Conservation (phyloP, 2,329 filamentous ascomycete species). For the Phyllosticta ampelicida region DNA sequence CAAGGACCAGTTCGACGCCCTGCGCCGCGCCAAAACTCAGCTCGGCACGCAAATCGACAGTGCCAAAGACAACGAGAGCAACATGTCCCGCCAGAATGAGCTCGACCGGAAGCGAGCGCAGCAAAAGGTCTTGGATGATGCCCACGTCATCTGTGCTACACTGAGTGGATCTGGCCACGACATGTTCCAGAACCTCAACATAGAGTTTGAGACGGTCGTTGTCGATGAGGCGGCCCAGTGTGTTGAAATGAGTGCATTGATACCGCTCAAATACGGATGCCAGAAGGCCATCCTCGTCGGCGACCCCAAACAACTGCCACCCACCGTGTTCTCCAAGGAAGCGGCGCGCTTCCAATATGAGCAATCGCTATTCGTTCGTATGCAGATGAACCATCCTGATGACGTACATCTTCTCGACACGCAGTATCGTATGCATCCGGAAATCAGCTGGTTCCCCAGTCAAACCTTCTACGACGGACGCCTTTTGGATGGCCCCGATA, state of each 20-base stretch:
- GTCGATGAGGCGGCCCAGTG: conserved; percentile 98
- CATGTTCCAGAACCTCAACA: conserved; percentile 87
- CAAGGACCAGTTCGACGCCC: conserved; percentile 63
- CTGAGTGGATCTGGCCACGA: conserved; percentile 94
- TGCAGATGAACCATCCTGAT: conserved; percentile 84
- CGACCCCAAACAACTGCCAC: conserved; percentile 93
- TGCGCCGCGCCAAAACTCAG: conserved; percentile 65
- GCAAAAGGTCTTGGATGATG: conserved; percentile 80
- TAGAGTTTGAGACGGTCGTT: conserved; percentile 97
- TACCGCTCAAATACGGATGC: conserved; percentile 94
- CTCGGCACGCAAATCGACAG: conserved; percentile 79
- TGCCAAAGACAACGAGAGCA: conserved; percentile 75
- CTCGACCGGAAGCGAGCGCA: conserved; percentile 75
- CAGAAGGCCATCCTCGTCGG: conserved; percentile 95
- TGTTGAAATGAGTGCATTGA: conserved; percentile 90
- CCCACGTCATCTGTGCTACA: conserved; percentile 89
- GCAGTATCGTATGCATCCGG: conserved; percentile 98
- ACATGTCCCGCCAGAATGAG: conserved; percentile 71
- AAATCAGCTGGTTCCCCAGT: conserved; percentile 87
- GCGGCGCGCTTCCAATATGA: conserved; percentile 91
- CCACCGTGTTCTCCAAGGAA: conserved; percentile 88
- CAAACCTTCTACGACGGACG: conserved; percentile 83
- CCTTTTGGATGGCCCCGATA: conserved; percentile 73
- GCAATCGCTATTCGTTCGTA: conserved; percentile 94
- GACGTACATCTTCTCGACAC: conserved; percentile 92